Evolutionary conservation across 129 eudicot species (phyloP).

Genomic region (Lactuca sativa): DNA sequence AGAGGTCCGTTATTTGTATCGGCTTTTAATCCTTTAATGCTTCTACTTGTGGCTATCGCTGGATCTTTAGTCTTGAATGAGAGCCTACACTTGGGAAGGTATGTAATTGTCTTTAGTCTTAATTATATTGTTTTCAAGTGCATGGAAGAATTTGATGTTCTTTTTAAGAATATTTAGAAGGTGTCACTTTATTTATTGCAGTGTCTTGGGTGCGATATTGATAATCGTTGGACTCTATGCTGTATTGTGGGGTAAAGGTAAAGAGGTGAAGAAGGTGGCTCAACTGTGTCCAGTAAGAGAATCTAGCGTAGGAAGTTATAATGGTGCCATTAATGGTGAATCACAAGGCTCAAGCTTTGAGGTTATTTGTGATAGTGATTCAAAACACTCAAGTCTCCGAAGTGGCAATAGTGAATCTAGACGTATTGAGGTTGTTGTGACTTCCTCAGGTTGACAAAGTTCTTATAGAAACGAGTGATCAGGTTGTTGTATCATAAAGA

Average conservation of each 20-base stretch:
- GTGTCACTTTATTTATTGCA: constrained; percentile 9
- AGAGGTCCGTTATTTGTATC: constrained; percentile 72
- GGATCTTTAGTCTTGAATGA: constrained; percentile 56
- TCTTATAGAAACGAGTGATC: not conserved
- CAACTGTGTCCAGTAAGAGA: constrained; percentile 34
- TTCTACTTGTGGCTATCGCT: constrained; percentile 56
- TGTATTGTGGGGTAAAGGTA: constrained; percentile 64
- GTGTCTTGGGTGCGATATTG: constrained; percentile 57
- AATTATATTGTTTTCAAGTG: not conserved
- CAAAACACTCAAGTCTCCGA: constrained; percentile 29
- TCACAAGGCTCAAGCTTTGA: constrained; percentile 18
- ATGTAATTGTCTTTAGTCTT: not conserved
- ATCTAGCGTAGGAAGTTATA: constrained; percentile 13
- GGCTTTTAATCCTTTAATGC: constrained; percentile 55
- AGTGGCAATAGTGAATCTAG: constrained; percentile 23
- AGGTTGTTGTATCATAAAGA: constrained; percentile 9
- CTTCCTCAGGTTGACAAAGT: constrained; percentile 1
- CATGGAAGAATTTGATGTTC: not conserved
- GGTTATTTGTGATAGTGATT: constrained; percentile 22
- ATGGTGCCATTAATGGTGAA: constrained; percentile 7
- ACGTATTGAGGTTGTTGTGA: constrained; percentile 32
- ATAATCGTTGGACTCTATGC: constrained; percentile 52
- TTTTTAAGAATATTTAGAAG: not conserved
- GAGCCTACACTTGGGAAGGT: constrained; percentile 68
- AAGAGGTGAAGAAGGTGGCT: constrained; percentile 45